Percentiles rank a stretch among this genome's conserved stretches.
Conservation (phyloP, 1,284 basidiomycete species). For the Farysia itapuensis region DNA sequence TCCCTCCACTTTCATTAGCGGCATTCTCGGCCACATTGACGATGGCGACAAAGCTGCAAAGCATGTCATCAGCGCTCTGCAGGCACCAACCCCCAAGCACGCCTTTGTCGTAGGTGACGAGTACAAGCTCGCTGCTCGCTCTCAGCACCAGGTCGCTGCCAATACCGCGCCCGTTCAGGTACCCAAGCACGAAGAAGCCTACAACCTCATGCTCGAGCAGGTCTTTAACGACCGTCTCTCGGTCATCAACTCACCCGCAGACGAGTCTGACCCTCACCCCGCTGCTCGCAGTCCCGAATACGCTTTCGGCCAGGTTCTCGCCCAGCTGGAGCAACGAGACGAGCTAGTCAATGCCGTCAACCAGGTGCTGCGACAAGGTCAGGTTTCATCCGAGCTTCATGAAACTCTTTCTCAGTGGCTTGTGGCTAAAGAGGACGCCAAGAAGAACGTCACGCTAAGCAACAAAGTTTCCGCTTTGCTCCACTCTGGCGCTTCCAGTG, state of each 20-base stretch:
- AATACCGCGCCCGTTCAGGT: conserved; percentile 57
- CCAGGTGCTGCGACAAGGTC: conserved; percentile 25
- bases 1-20: conserved; percentile 43
- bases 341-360: conserved; percentile 49
- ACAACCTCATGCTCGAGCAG: conserved; percentile 82
- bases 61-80: conserved; percentile 35
- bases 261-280: conserved; percentile 44
- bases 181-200: conserved; percentile 86
- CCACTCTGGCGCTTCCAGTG: conserved; percentile 66
- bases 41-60: conserved; percentile 40
- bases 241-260: conserved; percentile 69
- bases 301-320: conserved; percentile 85
- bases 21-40: conserved; percentile 42
- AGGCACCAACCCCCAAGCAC: conserved; percentile 34
- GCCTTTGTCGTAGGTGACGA: conserved; percentile 59
- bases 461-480: conserved; percentile 59
- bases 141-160: conserved; percentile 37
- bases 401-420: conserved; percentile 48
- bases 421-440: conserved; percentile 31
- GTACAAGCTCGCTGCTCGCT: conserved; percentile 58
- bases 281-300: conserved; percentile 84
- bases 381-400: conserved; percentile 45
- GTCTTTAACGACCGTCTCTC: conserved; percentile 81
- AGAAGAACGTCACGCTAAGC: conserved; percentile 33
- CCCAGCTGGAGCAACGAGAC: conserved; percentile 65